Conservation (phyloP, 1,139 yeast genomes). For the Yamadazyma songkhlaensis region DNA sequence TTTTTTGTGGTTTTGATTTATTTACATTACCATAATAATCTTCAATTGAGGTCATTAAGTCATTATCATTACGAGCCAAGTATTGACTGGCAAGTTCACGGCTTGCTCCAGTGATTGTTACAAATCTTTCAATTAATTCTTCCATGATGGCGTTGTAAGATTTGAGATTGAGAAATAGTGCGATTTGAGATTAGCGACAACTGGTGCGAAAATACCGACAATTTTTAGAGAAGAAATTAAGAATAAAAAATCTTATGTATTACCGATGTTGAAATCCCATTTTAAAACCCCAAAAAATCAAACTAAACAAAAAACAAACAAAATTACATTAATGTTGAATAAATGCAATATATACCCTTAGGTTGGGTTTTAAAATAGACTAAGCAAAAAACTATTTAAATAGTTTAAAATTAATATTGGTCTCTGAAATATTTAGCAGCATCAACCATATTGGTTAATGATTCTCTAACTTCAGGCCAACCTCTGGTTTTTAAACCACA, state of each 20-base stretch:
- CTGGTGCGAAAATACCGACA: too few relatives aligned
- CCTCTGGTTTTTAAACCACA: constrained; percentile 99
- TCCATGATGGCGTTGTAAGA: constrained; percentile 9
- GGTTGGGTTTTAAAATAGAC: constrained; percentile 17
- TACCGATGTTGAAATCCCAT: constrained; percentile 54
- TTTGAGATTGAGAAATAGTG: not conserved
- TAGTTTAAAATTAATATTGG: constrained; percentile 26
- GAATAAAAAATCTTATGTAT: constrained; percentile 18
- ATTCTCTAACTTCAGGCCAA: constrained; percentile 83
- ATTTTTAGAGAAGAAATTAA: not conserved
- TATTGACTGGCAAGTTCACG: constrained; percentile 42
- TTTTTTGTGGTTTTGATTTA: constrained; percentile 7
- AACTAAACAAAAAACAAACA: constrained; percentile 19
- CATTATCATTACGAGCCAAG: constrained; percentile 36
- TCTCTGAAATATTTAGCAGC: constrained; percentile 97
- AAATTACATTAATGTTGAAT: constrained; percentile 68
- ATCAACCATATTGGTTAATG: constrained; percentile 96
- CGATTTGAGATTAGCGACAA: not conserved
- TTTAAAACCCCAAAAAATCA: constrained; percentile 32
- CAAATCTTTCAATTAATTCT: constrained; percentile 48
- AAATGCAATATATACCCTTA: constrained; percentile 42
- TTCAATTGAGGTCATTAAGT: constrained; percentile 41
- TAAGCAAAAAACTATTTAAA: constrained; percentile 6
- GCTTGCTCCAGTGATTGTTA: constrained; percentile 38
- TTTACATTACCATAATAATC: constrained; percentile 33